Base-by-base conservation (phyloP, 371 early-diverging fungal genomes). In the Actinomucor elegans region DNA sequence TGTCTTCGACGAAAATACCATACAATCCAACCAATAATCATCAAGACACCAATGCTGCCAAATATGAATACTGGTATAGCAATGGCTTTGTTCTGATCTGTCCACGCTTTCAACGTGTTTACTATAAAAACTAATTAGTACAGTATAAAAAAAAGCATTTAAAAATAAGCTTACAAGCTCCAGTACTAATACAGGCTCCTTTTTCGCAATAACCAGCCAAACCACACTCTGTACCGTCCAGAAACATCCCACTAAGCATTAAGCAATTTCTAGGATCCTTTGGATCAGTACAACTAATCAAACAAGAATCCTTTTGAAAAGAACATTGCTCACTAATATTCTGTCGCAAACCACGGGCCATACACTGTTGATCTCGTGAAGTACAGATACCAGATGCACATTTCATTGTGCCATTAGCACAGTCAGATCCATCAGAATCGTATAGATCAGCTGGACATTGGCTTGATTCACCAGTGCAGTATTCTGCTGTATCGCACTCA, bases 361-460 rank as follows among this genome's bases (percentile, higher is more conserved):
- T 71, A 57, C 97, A 95, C 66, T 94, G 95, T 9, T 80, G 77
- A 64, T 92, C 92, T 18, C 94, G 75, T 3, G 87, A 89, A 11
- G 97, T 96, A 66, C 97, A 97, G 12, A 86, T 56, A 10, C 97
- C 97, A 9, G 87, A 86, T 26, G 97, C 94, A 67, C 97, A 97
- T 48, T 80, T 64, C 59, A 87, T 75, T 2, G 69, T 74, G 3
- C 54, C 42, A 41, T 78, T 76, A 11, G 75, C 77, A 58, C 96
- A 96, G 0, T 80, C 44, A 0, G 85, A 78, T 14, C 91, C 91
- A 62, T 97, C 89, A 2, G 75, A 49, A 12, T 88, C 60, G 27
- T 80, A 84, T 1, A 52, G 27, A 71, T 95, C 93, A 1, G 64
- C 17, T 1, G 96, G 96, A 61, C 97, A 97, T 4, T 74, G 74